Percentiles rank a stretch among this genome's conserved stretches.
phyloP scores from a whole-genome alignment of 495 filamentous ascomycete genomes.

The Neurospora sp. region DNA sequence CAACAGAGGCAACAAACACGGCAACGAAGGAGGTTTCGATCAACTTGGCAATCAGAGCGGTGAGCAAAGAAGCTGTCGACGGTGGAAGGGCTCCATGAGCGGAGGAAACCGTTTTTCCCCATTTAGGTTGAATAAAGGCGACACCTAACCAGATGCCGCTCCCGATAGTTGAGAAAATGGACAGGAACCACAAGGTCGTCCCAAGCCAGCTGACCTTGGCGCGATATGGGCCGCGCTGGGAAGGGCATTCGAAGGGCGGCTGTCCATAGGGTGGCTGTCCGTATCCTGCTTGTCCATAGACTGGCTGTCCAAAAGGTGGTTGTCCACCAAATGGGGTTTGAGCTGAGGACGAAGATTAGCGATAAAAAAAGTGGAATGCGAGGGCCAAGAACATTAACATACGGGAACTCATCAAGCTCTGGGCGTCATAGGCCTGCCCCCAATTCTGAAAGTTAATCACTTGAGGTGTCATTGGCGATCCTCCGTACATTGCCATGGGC shows the following conservation, averaged over 20 bases:
- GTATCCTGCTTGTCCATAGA: not conserved
- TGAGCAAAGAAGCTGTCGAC: conserved; percentile 50
- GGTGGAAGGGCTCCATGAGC: conserved; percentile 35
- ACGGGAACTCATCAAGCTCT: not conserved
- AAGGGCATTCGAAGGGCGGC: not conserved
- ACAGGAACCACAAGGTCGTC: conserved; percentile 46
- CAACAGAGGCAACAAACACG: conserved; percentile 62
- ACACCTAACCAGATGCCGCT: conserved; percentile 54
- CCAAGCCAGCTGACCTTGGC: conserved; percentile 46
- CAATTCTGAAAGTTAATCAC: not conserved
- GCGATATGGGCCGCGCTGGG: not conserved
- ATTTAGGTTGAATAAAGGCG: conserved; percentile 50
- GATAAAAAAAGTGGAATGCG: no score
- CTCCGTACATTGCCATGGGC: not conserved
- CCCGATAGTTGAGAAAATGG: conserved; percentile 56
- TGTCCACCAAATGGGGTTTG: not conserved
- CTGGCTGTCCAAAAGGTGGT: not conserved
- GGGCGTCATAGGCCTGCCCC: not conserved
- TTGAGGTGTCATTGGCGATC: not conserved
- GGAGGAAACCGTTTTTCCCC: conserved; percentile 41
- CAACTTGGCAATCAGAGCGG: conserved; percentile 56
- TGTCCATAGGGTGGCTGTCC: not conserved
- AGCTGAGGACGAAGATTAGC: not conserved
- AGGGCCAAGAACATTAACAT: not conserved
- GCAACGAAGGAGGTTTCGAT: conserved; percentile 72